Evolutionary conservation across 352 stramenopile species (phyloP).

Genomic region (Plasmopara halstedii): DNA sequence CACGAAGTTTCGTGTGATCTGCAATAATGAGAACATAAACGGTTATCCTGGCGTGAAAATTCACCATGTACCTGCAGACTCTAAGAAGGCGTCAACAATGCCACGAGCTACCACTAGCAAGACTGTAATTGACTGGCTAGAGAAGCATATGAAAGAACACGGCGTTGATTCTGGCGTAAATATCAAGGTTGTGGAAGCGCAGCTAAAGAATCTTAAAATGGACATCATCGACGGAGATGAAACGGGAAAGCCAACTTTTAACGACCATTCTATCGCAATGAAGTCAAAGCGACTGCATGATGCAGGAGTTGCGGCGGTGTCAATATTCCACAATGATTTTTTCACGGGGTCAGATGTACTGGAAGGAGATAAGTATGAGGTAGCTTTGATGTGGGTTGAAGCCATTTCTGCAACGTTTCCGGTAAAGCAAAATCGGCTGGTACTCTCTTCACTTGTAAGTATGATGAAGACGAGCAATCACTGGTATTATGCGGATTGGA

Average conservation of each 20-base stretch:
- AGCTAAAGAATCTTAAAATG: constrained; percentile 40
- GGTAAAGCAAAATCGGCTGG: constrained; percentile 49
- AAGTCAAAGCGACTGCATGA: constrained; percentile 69
- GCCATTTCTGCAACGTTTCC: constrained; percentile 56
- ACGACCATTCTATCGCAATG: constrained; percentile 42
- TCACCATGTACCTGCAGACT: constrained; percentile 49
- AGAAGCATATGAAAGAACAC: constrained; percentile 42
- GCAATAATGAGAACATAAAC: constrained; percentile 49
- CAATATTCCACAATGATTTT: constrained; percentile 67
- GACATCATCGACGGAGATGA: constrained; percentile 19
- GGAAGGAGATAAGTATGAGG: constrained; percentile 55
- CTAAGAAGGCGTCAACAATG: constrained; percentile 21
- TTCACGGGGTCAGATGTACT: constrained; percentile 58
- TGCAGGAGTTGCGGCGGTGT: constrained; percentile 50
- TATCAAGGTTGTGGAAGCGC: constrained; percentile 33
- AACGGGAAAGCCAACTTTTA: constrained; percentile 15
- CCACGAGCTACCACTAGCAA: constrained; percentile 24
- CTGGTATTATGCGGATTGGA: constrained; percentile 58
- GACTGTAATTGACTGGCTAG: constrained; percentile 54
- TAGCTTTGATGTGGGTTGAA: constrained; percentile 54
- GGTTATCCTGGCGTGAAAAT: constrained; percentile 66
- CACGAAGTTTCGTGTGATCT: constrained; percentile 46
- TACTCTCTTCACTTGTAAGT: constrained; percentile 33
- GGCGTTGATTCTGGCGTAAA: constrained; percentile 47
- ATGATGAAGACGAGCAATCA: constrained; percentile 28